Evolutionary conservation across 768 basidiomycete genomes (phyloP), one percentile per base, ranked within the genome.

Genomic region (Tremella yokohamensis): DNA sequence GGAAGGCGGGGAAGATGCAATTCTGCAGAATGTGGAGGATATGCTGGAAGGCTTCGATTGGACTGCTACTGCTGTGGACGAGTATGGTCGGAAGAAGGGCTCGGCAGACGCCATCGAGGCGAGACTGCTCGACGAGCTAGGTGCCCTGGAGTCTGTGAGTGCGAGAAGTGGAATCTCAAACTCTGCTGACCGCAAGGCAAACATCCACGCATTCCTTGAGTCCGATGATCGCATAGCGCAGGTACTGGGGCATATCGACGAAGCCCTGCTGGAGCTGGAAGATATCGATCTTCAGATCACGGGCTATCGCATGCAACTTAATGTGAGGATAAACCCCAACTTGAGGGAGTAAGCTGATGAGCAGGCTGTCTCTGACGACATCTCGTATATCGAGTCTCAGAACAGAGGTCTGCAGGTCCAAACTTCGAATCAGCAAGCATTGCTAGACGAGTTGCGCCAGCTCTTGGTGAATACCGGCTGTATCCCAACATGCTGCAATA

Each of bases 41-140:
- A 93, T 99, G 90, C 81, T 99, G 22, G 96, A 99, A 69, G 93
- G 96, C 0, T 96, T 96, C 69, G 96, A 98, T 75, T 98, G 92
- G 92, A 86, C 89, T 0, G 72, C 66, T 90, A 86, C 89, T 0
- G 69, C 64, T 9, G 37, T 40, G 8, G 63, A 63, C 19, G 68
- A 63, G 8, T 55, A 58, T 0, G 44, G 83, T 82, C 13, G 79
- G 84, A 64, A 85, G 83, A 69, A 83, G 66, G 87, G 87, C 11
- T 85, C 88, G 8, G 90, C 89, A 39, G 94, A 97, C 72, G 82
- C 93, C 65, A 92, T 98, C 60, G 91, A 98, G 77, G 87, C 88
- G 20, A 80, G 92, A 63, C 77, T 99, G 47, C 75, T 89, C 42
- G 89, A 94, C 60, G 96, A 99, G 70, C 78, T 99, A 56, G 84